Conservation (phyloP, 345 rosid species). For the Sisymbrium irio region DNA sequence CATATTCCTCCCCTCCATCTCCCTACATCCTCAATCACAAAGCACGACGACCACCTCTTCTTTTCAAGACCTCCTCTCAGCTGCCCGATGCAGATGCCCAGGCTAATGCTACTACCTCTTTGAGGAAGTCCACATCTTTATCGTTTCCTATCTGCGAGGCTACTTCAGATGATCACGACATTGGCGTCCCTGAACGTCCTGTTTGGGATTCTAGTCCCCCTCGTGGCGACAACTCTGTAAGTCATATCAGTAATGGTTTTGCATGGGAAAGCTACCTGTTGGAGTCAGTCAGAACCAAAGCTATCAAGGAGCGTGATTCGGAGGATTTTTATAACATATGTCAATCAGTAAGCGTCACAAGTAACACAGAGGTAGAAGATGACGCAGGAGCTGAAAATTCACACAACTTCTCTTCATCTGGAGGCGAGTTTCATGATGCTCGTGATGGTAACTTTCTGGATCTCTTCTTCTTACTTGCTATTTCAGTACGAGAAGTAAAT, state of each 20-base stretch:
- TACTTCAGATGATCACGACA: constrained; percentile 28
- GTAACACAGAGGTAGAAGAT: constrained; percentile 56
- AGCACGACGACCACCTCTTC: constrained; percentile 61
- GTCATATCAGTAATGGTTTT: constrained; percentile 21
- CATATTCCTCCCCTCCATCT: constrained; percentile 75
- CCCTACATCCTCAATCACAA: constrained; percentile 84
- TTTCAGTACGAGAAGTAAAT: too few relatives aligned
- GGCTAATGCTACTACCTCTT: too few relatives aligned
- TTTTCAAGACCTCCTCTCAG: constrained; percentile 50
- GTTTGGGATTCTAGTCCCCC: constrained; percentile 31
- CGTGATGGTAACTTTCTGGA: constrained; percentile 59
- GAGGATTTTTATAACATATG: constrained; percentile 59
- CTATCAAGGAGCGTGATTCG: constrained; percentile 41
- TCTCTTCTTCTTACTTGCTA: neutral
- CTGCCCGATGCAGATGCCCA: constrained; percentile 27
- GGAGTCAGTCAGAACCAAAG: constrained; percentile 27
- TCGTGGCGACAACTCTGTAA: constrained; percentile 22
- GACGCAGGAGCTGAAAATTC: constrained; percentile 41
- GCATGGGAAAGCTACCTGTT: constrained; percentile 30
- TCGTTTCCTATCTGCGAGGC: constrained; percentile 9
- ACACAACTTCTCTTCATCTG: constrained; percentile 36
- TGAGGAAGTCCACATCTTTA: too few relatives aligned
- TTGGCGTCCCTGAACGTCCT: constrained; percentile 25
- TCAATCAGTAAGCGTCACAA: constrained; percentile 55
- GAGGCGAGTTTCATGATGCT: constrained; percentile 77